Conservation (phyloP, 2,329 filamentous ascomycete species). For the Cordyceps cicadae region DNA sequence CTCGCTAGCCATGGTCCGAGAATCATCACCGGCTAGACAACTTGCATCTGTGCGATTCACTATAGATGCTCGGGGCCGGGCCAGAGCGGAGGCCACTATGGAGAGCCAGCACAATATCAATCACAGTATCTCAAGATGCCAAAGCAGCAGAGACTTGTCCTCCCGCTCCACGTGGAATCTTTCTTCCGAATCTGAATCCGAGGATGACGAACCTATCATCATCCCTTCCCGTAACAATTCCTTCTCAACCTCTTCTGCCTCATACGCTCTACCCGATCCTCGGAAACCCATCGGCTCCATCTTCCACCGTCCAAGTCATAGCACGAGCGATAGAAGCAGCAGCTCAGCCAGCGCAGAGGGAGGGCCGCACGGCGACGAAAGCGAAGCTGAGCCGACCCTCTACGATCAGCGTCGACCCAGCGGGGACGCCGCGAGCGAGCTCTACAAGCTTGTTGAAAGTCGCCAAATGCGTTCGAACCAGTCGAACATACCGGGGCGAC, state of each 20-base stretch:
- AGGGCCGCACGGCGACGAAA: constrained; percentile 38
- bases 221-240: constrained; percentile 51
- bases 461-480: constrained; percentile 36
- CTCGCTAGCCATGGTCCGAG: constrained; percentile 50
- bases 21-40: constrained; percentile 35
- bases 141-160: constrained; percentile 22
- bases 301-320: constrained; percentile 38
- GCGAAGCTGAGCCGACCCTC: constrained; percentile 52
- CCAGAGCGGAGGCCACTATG: constrained; percentile 43
- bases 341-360: constrained; percentile 30
- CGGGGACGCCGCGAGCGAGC: constrained; percentile 52
- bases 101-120: constrained; percentile 25
- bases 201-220: constrained; percentile 57
- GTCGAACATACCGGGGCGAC: constrained; percentile 26
- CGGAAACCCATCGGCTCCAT: constrained; percentile 40
- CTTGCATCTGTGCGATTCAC: constrained; percentile 54
- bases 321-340: constrained; percentile 41
- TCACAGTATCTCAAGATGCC: constrained; percentile 21
- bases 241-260: constrained; percentile 45
- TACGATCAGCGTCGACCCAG: constrained; percentile 35
- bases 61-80: constrained; percentile 54
- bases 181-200: constrained; percentile 44
- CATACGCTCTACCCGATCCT: constrained; percentile 50
- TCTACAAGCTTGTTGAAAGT: constrained; percentile 49
- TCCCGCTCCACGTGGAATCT: constrained; percentile 34